Evolutionary conservation across 192 early-diverging fungal species (phyloP).

Genomic region (Pilaira anomala): DNA sequence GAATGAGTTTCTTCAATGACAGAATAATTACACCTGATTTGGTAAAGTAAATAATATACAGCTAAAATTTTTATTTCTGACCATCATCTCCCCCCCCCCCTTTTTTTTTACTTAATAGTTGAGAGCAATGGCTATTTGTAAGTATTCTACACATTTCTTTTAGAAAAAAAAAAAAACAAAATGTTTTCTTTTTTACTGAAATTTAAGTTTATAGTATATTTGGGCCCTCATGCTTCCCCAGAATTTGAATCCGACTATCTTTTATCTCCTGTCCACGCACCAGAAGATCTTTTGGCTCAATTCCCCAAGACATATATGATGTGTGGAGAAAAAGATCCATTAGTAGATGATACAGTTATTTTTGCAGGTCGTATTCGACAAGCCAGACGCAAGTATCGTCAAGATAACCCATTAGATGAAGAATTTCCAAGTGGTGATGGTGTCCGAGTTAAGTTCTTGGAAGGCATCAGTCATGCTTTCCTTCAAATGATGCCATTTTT

Average conservation of each 20-base stretch:
- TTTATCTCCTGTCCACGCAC: constrained; percentile 81
- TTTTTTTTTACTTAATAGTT: too few species aligned
- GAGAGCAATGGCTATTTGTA: constrained; percentile 59
- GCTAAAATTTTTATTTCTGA: too few species aligned
- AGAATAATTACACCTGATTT: constrained; percentile 77
- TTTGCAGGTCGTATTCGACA: constrained; percentile 83
- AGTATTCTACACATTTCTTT: constrained; percentile 7
- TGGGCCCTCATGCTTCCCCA: constrained; percentile 74
- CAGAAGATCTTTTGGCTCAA: constrained; percentile 77
- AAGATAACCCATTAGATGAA: constrained; percentile 26
- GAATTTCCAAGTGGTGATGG: constrained; percentile 25
- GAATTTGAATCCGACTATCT: constrained; percentile 83
- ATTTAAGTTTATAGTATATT: constrained; percentile 60
- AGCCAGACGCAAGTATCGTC: constrained; percentile 68
- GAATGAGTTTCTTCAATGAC: constrained; percentile 84
- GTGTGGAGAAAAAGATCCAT: constrained; percentile 94
- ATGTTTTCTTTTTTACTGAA: background rate
- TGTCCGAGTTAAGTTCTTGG: constrained; percentile 68
- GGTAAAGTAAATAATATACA: constrained; percentile 35
- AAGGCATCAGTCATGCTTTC: constrained; percentile 65
- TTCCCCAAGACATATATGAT: constrained; percentile 92
- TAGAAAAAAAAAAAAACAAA: too few species aligned
- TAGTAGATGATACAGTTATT: constrained; percentile 95
- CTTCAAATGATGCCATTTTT: constrained; percentile 69
- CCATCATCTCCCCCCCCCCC: too few species aligned